A percentile compares a stretch with the other conserved stretches of the same genome.
Conservation (phyloP, 2,329 filamentous ascomycete species). For the Leptographium galeiforme region DNA sequence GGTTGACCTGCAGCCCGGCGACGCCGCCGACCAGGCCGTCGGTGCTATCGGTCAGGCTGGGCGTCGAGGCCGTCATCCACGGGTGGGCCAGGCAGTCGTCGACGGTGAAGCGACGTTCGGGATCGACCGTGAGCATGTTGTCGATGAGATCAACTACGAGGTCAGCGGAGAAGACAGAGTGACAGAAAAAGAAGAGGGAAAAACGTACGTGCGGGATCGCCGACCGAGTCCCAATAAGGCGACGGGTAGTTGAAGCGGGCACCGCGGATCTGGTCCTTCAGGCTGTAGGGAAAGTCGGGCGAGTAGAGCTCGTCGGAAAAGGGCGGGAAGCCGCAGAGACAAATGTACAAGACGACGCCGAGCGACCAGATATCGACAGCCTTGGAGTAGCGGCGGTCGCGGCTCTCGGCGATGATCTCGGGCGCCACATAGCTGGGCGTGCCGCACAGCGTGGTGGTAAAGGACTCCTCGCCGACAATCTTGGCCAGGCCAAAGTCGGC, state of each 20-base stretch:
- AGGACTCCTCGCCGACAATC: slow-evolving; percentile 96
- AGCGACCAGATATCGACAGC: slow-evolving; percentile 95
- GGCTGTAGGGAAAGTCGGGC: slow-evolving; percentile 66
- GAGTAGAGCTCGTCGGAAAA: slow-evolving; percentile 90
- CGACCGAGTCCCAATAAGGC: slow-evolving; percentile 86
- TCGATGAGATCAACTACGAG: slow-evolving; percentile 72
- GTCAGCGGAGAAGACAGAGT: slow-evolving; percentile 6
- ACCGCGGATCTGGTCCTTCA: slow-evolving; percentile 80
- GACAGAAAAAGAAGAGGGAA: neutral
- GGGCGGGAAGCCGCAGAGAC: slow-evolving; percentile 88
- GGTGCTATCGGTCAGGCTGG: slow-evolving; percentile 68
- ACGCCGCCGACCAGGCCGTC: slow-evolving; percentile 85
- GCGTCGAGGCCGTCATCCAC: slow-evolving; percentile 57
- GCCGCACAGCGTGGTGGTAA: slow-evolving; percentile 89
- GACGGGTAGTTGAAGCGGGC: slow-evolving; percentile 90
- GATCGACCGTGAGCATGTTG: slow-evolving; percentile 81
- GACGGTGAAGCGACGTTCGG: slow-evolving; percentile 70
- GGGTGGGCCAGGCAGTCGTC: slow-evolving; percentile 86
- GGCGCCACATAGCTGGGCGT: slow-evolving; percentile 97
- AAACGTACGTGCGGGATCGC: slow-evolving; percentile 60
- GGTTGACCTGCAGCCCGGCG: slow-evolving; percentile 67
- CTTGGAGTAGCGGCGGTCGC: slow-evolving; percentile 78
- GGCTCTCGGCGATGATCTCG: slow-evolving; percentile 76
- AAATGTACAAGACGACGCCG: slow-evolving; percentile 96
- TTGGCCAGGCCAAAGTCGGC: slow-evolving; percentile 96